Base-by-base conservation (phyloP, 192 early-diverging fungal species). In the Jimgerdemannia lactiflua region DNA sequence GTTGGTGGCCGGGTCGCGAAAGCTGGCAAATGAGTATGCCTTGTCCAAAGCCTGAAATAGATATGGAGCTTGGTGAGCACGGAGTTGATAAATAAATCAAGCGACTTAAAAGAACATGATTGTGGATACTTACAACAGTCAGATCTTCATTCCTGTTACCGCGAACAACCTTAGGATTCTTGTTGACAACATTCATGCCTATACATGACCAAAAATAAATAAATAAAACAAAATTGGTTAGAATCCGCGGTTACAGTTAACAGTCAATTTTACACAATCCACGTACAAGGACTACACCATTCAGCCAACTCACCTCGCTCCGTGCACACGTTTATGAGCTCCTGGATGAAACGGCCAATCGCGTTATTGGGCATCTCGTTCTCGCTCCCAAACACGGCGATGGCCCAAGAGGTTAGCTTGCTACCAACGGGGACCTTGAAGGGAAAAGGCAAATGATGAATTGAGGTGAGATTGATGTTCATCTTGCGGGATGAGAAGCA, bases 291-390 rank as follows among this genome's bases (percentile, higher is more conserved):
- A 6, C 8, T 14, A 59, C 49, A 6, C 49, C 6, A 59, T 59
- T 59, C 93, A 2, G 89, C 92, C 6, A 10, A 59, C 49, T 59
- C 49, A 59, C 49, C 49, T 59, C 49, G 49, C 14, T 59, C 8
- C 49, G 14, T 14, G 14, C 49, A 59, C 49, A 59, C 49, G 6
- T 6, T 59, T 0, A 59, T 2, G 49, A 59, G 49, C 2, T 59
- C 54, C 91, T 85, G 20, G 92, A 88, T 49, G 97, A 83, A 39
- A 87, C 85, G 6, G 89, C 89, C 73, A 98, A 11, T 88, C 81
- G 10, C 83, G 72, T 29, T 86, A 86, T 64, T 85, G 77, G 18
- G 87, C 91, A 76, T 59, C 14, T 59, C 49, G 14, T 59, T 59
- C 49, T 59, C 49, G 8, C 8, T 10, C 14, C 49, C 49, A 59